Base-by-base conservation (phyloP, 2,329 filamentous ascomycete genomes). In the Pseudogymnoascus sp. region DNA sequence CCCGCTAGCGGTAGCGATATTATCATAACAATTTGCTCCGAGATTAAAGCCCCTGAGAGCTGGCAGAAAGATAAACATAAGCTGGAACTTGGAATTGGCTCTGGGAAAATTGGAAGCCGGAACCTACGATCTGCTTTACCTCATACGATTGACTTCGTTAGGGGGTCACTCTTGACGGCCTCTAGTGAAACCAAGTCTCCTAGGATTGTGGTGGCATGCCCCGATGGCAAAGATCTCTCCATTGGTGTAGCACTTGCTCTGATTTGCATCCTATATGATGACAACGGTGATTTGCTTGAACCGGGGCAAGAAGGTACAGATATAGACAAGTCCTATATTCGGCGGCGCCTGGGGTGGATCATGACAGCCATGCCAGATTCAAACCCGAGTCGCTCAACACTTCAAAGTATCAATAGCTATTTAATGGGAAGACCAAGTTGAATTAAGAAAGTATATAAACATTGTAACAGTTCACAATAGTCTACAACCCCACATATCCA, bases 401-500 rank as follows among this genome's bases (percentile, higher is more conserved):
- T 97, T 38, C 93, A 97, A 75, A 93, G 91, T 68, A 88, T 97
- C 4, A 97, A 97, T 75, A 90, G 90, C 63, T 96, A 91, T 70
- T 76, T 97, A 61, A 93, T 97, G 86, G 74, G 77, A 37, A 59
- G 61, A 24, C 61, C 50, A 33, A 19, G n/a, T 33, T 56, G 29
- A 33, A 56, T n/a, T 33, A 16, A 10, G 33, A 21, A 33, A 33
- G 3, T 13, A 33, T 3, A 56, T 56, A 56, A 56, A 33, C 50
- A 50, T 19, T 33, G 10, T 56, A 56, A 47, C 8, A 1, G 26
- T 26, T 13, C 19, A 21, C 40, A 31, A 26, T 56, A 56, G n/a
- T 19, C n/a, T 11, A 33, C n/a, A 33, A 21, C 14, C 16, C 10
- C 19, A 31, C 16, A 16, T 56, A 14, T 13, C 29, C 6, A 53